Evolutionary conservation across 805 yeast species (phyloP), one percentile per base, ranked within the genome.

Genomic region (Wickerhamiella slavikovae): DNA sequence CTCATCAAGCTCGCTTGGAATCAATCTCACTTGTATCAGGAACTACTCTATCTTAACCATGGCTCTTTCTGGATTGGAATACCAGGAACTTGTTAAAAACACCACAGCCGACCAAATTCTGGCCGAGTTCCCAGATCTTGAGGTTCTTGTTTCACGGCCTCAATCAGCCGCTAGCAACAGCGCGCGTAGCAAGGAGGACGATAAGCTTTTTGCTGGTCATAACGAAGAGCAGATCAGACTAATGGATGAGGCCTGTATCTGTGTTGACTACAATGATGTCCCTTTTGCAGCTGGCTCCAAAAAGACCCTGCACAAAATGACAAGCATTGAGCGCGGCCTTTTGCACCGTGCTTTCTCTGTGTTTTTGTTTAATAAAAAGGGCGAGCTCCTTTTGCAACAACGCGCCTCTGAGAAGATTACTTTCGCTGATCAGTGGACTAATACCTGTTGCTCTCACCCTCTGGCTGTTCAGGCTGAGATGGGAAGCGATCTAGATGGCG

Each of bases 381-480:
- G 71, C 35, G 64, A 75, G 52, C 62, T 89, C 37, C 61, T 89
- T 34, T 60, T 89, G 41, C 99, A 89, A 57, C 95, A 85, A 57
- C 70, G 99, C 43, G 96, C 99, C 0, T 70, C 71, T 29, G 96
- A 89, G 50, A 89, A 89, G 52, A 89, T 89, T 56, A 89, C 99
- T 1, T 89, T 89, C 54, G 92, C 96, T 1, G 70, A 70, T 34
- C 71, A 83, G 74, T 89, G 99, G 99, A 89, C 99, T 16, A 89
- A 89, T 52, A 89, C 99, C 2, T 89, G 99, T 55, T 89, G 99
- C 52, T 83, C 96, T 1, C 99, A 89, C 51, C 99, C 99, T 7
- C 60, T 89, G 30, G 80, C 93, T 31, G 68, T 80, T 21, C 64
- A 71, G 22, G 57, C 68, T 22, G 99, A 89, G 52, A 58, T 82